Base-by-base conservation (phyloP, 352 stramenopile species). In the Pythium dissotocum region DNA sequence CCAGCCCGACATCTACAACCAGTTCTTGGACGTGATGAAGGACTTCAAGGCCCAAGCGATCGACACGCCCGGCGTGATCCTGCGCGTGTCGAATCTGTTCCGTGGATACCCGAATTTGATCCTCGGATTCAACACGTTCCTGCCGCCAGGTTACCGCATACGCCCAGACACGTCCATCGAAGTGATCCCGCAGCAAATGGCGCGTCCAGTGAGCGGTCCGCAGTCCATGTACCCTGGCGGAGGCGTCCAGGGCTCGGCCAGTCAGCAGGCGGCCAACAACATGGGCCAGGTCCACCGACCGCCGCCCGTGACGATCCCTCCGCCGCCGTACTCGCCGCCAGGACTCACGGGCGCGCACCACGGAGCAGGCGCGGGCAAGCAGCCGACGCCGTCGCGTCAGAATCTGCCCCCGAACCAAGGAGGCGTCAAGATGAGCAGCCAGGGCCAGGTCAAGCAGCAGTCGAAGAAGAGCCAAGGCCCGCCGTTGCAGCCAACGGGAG, bases 1-100 rank as follows among this genome's bases (percentile, higher is more conserved):
- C 78, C 95, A 98, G 70, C 97, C 97, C 0, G 95, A 99, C 69
- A 99, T 99, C 46, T 99, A 99, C 92, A 99, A 99, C 83, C 97
- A 99, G 77, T 99, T 99, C 71, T 77, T 99, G 52, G 98, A 99
- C 75, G 99, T 99, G 65, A 99, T 99, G 98, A 99, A 99, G 87
- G 98, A 99, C 51, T 99, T 99, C 77, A 99, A 99, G 75, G 97
- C 97, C 4, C 96, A 99, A 75, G 91, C 89, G 36, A 99, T 99
- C 59, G 97, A 99, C 78, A 99, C 98, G 0, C 97, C 97, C 2
- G 98, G 97, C 2, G 97, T 99, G 0, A 99, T 99, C 75, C 77
- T 98, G 10, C 89, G 96, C 21, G 98, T 99, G 1, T 99, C 96
- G 1, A 97, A 92, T 56, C 87, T 99, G 8, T 99, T 99, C 79